Percentiles rank a stretch among this genome's conserved stretches.
These are phyloP conservation scores for Skeletonema marinoi DNA, from an alignment of 108 stramenopile genomes.

Conservation along the genomic window DNA sequence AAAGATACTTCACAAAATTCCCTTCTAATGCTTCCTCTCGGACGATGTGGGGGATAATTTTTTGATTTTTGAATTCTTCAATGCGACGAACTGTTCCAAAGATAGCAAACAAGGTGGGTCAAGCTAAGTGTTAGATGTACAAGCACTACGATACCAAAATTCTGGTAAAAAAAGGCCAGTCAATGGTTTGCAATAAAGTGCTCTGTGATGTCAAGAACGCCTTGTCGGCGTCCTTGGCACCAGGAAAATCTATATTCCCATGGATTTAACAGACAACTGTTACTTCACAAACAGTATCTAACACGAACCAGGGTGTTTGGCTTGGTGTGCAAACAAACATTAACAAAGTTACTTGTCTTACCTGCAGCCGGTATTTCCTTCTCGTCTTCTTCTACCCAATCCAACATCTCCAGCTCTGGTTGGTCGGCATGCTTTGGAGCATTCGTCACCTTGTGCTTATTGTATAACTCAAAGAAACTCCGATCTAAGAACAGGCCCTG, in stretches of 20 bases:
- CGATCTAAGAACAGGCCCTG: constrained; percentile 90
- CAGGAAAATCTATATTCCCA: constrained; percentile 46
- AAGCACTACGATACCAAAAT: constrained; percentile 59
- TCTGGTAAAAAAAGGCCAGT: constrained; percentile 20
- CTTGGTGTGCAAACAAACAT: neutral
- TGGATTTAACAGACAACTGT: constrained; percentile 76
- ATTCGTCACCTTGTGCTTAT: constrained; percentile 57
- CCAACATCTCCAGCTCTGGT: constrained; percentile 36
- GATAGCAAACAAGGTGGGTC: neutral
- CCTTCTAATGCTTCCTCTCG: constrained; percentile 75
- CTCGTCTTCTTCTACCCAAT: constrained; percentile 56
- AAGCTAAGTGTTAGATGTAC: constrained; percentile 48
- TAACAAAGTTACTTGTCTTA: constrained; percentile 1
- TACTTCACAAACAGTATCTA: constrained; percentile 64
- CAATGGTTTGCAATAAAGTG: constrained; percentile 55
- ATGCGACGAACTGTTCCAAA: constrained; percentile 55
- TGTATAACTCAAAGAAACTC: constrained; percentile 81
- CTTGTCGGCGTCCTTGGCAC: constrained; percentile 70
- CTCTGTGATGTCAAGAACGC: constrained; percentile 52
- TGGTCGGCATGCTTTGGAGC: constrained; percentile 40
- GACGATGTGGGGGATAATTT: constrained; percentile 78
- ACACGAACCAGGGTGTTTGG: constrained; percentile 75
- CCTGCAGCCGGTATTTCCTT: constrained; percentile 26
- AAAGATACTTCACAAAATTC: constrained; percentile 85
- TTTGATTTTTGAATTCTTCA: constrained; percentile 71